These are phyloP conservation scores for Oryza glumipatula DNA, from an alignment of 176 grass and related monocot genomes.

Conservation along the genomic window DNA sequence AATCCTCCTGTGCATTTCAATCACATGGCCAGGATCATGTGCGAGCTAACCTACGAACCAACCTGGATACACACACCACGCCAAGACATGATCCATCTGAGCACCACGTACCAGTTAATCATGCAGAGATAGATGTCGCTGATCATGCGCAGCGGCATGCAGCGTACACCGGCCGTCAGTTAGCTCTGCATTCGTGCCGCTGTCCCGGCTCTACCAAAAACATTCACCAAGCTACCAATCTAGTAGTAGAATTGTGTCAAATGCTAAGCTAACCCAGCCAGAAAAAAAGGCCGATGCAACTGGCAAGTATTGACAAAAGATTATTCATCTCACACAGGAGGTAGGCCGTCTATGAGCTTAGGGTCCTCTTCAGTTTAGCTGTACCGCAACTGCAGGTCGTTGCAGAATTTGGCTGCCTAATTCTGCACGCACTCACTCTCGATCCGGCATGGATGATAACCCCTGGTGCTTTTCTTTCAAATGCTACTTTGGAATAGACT, in stretches of 20 bases:
- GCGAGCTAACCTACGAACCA: background rate
- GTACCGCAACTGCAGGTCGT: background rate
- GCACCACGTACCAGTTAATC: background rate
- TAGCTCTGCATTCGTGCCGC: background rate
- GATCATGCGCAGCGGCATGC: background rate
- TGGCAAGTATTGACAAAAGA: background rate
- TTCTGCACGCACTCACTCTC: conserved; percentile 29
- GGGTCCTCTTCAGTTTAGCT: background rate
- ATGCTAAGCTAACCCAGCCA: background rate
- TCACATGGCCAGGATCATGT: conserved; percentile 2
- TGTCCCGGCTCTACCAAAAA: background rate
- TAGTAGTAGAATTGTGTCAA: background rate
- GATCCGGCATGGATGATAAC: background rate
- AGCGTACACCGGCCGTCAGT: background rate
- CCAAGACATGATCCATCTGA: background rate
- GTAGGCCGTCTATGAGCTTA: background rate
- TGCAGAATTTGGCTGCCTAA: conserved; percentile 51
- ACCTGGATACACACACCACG: background rate
- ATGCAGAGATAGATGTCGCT: background rate
- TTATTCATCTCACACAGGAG: background rate
- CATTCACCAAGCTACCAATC: background rate
- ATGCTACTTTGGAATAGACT: conserved; percentile 16
- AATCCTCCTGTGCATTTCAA: background rate
- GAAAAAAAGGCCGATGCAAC: background rate
- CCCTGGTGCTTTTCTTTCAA: conserved; percentile 16